A percentile compares a stretch with the other conserved stretches of the same genome.
Conservation (phyloP, 2,329 filamentous ascomycete genomes). For the Epichloe festucae region DNA sequence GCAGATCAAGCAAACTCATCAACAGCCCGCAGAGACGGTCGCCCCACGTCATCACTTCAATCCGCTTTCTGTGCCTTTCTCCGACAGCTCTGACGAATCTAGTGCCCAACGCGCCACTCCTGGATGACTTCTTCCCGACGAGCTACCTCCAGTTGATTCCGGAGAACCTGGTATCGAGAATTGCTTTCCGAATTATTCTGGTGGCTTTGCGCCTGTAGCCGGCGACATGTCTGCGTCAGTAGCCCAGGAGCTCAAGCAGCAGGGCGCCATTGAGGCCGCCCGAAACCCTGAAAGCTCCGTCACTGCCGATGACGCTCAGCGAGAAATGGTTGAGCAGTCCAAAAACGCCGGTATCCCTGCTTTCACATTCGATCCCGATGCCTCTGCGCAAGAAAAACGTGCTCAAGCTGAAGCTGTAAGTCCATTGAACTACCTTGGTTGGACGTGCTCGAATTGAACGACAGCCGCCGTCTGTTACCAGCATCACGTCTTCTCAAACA, state of each 20-base stretch:
- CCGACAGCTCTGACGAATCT: not conserved
- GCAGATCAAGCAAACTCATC: no score
- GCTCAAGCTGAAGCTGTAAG: conserved; percentile 65
- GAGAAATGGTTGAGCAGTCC: conserved; percentile 63
- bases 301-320: conserved; percentile 58
- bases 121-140: conserved; percentile 7
- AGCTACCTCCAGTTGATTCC: conserved; percentile 5
- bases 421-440: not conserved
- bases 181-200: not conserved
- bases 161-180: not conserved
- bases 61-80: not conserved
- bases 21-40: not conserved
- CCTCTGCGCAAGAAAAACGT: conserved; percentile 70
- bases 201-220: conserved; percentile 6
- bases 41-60: conserved; percentile 1
- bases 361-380: conserved; percentile 79
- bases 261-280: conserved; percentile 68
- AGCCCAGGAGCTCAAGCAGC: conserved; percentile 58
- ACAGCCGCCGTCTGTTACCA: not conserved
- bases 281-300: conserved; percentile 55
- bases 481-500: not conserved
- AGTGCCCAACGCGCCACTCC: conserved; percentile 4
- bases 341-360: conserved; percentile 66
- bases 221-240: conserved; percentile 22
- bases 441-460: not conserved